Base-by-base conservation (phyloP, 2,329 filamentous ascomycete genomes). In the Geosmithia putterillii region DNA sequence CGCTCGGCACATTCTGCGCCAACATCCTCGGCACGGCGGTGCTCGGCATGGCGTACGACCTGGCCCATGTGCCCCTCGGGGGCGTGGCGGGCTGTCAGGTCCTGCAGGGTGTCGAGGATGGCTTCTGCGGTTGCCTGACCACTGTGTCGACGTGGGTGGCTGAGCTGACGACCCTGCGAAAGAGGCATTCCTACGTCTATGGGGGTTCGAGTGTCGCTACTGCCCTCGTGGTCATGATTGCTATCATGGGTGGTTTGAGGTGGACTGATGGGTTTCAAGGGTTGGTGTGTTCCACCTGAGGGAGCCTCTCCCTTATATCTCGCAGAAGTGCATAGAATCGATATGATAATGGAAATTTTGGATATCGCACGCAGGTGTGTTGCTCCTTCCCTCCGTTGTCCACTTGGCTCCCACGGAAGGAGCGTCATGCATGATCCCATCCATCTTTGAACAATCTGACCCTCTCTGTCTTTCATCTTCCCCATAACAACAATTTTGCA, bases 1-100 rank as follows among this genome's bases (percentile, higher is more conserved):
- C 90, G 0, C 60, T 95, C 0, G 90, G 90, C 2, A 96, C 90
- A 0, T 95, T 95, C 53, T 63, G 67, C 0, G 86, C 83, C 22
- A 96, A 96, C 54, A 68, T 94, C 4, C 58, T 82, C 14, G 90
- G 89, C 4, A 88, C 86, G 0, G 73, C 73, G 0, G 61, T 95
- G 15, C 60, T 94, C 41, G 88, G 77, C 14, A 80, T 87, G 71
- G 74, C 79, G 23, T 94, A 76, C 66, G 84, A 94, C 54, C 64
- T 95, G 42, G 84, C 87, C 49, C 87, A 86, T 54, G 72, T 70
- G 0, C 73, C 70, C 0, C 49, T 70, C 2, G 73, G 74, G 1
- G 73, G 74, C 4, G 57, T 74, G 2, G 54, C 79, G 0, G 79
- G 77, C 1, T 89, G 82, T 47, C 80, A 84, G 59, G 73, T 85